A percentile compares a stretch with the other conserved stretches of the same genome.
These are phyloP conservation scores for Liriodendron chinense DNA, from an alignment of 164 flowering plant species.

Conservation along the genomic window DNA sequence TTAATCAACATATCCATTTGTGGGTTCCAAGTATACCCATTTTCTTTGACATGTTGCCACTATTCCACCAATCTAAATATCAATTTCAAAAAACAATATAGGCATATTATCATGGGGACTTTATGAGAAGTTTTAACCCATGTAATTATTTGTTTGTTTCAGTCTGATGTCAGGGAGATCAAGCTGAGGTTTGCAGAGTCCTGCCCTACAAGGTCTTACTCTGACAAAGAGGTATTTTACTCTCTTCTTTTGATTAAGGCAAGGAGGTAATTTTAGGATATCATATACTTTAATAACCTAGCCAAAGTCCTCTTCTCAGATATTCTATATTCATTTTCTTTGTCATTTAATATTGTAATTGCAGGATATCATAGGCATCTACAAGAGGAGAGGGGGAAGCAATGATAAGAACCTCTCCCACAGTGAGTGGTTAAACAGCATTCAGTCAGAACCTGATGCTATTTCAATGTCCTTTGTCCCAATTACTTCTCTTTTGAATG, in stretches of 20 bases:
- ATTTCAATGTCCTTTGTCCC: conserved; percentile 94
- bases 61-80: too few species aligned
- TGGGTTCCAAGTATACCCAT: not conserved
- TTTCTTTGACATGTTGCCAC: not conserved
- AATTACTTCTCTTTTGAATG: conserved; percentile 84
- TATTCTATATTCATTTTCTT: not conserved
- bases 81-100: too few species aligned
- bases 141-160: conserved; percentile 22
- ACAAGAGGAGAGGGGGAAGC: conserved; percentile 90
- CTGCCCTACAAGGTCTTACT: conserved; percentile 60
- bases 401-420: conserved; percentile 52
- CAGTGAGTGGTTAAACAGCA: conserved; percentile 74
- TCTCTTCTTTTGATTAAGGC: too few species aligned
- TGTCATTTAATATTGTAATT: conserved; percentile 4
- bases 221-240: conserved; percentile 17
- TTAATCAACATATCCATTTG: not conserved
- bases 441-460: conserved; percentile 77
- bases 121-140: conserved; percentile 1
- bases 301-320: conserved; percentile 2
- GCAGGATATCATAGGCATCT: conserved; percentile 57
- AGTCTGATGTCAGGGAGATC: conserved; percentile 64
- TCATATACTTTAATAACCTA: not conserved
- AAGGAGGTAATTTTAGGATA: conserved; percentile 53
- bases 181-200: conserved; percentile 66
- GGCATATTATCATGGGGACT: not conserved